phyloP scores from a whole-genome alignment of 176 grass and related monocot genomes.

The Hsuehochloa calcarea region DNA sequence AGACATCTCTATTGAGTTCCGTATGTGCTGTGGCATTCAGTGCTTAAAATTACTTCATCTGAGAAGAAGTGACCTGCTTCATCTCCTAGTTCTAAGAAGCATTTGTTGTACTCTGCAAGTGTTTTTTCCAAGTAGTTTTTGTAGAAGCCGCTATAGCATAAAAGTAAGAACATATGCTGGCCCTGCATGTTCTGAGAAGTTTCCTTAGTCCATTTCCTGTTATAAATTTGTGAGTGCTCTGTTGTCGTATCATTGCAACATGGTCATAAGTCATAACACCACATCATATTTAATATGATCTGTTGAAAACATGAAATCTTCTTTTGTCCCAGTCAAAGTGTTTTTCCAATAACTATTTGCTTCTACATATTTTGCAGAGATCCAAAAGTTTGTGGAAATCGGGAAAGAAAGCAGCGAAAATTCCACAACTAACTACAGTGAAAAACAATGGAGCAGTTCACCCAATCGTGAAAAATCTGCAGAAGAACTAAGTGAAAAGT shows the following conservation, averaged over 20 bases:
- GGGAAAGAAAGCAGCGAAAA: constrained; percentile 38
- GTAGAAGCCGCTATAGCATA: background rate
- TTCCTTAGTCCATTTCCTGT: constrained; percentile 7
- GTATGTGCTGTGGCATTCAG: background rate
- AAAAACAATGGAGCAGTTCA: constrained; percentile 49
- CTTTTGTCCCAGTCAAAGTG: constrained; percentile 1
- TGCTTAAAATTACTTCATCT: background rate
- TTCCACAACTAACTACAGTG: constrained; percentile 40
- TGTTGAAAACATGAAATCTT: constrained; percentile 10
- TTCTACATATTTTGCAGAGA: constrained; percentile 55
- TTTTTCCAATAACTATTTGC: constrained; percentile 17
- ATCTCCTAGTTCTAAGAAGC: constrained; percentile 5
- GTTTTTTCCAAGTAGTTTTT: background rate
- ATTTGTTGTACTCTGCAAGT: constrained; percentile 4
- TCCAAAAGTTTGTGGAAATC: constrained; percentile 65
- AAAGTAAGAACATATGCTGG: background rate
- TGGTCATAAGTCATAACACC: background rate
- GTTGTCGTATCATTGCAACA: background rate
- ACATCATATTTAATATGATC: constrained; percentile 5
- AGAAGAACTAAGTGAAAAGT: constrained; percentile 47
- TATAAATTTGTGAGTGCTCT: background rate
- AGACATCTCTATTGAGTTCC: background rate
- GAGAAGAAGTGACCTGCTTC: background rate
- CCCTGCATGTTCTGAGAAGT: constrained; percentile 16
- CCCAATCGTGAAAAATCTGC: constrained; percentile 16